These are phyloP conservation scores for Vigna unguiculata DNA, from an alignment of 306 rosid species.

Conservation along the genomic window DNA sequence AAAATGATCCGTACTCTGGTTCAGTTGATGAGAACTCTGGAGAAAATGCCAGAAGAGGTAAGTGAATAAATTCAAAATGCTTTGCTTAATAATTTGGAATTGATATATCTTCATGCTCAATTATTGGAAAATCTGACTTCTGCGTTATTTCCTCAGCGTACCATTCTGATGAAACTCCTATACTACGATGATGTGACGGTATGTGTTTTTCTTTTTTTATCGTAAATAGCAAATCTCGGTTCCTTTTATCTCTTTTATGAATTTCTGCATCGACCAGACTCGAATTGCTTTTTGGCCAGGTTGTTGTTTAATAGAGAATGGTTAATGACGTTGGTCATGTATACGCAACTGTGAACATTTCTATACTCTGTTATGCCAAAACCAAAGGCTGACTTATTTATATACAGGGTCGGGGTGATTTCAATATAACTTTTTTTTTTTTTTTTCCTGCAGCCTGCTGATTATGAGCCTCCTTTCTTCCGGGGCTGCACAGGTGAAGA, in stretches of 20 bases:
- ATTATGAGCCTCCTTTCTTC: conserved; percentile 98
- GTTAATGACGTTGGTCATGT: conserved; percentile 25
- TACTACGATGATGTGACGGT: conserved; percentile 93
- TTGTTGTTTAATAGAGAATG: conserved; percentile 31
- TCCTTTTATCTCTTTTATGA: conserved; percentile 22
- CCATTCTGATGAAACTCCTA: conserved; percentile 90
- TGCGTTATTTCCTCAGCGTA: conserved; percentile 70
- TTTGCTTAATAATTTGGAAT: conserved; percentile 27
- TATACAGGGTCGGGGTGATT: not conserved
- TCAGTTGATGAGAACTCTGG: conserved; percentile 97
- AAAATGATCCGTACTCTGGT: conserved; percentile 96
- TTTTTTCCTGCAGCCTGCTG: conserved; percentile 73
- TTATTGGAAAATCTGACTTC: conserved; percentile 25
- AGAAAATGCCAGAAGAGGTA: conserved; percentile 97
- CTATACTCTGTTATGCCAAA: conserved; percentile 22
- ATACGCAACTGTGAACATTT: conserved; percentile 23
- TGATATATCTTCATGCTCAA: conserved; percentile 12
- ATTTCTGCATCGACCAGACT: conserved; percentile 12
- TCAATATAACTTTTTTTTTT: conserved; percentile 37
- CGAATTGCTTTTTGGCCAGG: conserved; percentile 6
- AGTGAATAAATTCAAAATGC: conserved; percentile 52
- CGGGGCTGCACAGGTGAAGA: conserved; percentile 80
- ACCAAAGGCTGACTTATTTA: not conserved
- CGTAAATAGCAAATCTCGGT: conserved; percentile 17
- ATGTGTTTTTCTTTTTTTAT: conserved; percentile 40